Evolutionary conservation across 441 rosid species (phyloP).

Genomic region (Pelargonium exstipulatum): DNA sequence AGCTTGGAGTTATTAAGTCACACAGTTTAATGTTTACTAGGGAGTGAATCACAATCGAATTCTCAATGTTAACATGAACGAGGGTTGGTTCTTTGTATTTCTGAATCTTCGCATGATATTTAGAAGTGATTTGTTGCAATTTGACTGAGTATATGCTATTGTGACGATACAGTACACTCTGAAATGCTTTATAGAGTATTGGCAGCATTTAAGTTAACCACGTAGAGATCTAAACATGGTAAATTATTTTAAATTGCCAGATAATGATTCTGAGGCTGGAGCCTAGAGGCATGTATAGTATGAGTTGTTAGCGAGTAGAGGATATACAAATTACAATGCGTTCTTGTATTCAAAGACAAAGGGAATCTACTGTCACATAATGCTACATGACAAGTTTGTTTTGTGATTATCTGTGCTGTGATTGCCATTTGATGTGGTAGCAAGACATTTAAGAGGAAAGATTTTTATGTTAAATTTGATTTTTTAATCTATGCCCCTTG

Average conservation of each 20-base stretch:
- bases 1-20: neutral
- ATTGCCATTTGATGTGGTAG: neutral
- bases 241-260: too few species aligned
- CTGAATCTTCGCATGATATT: neutral
- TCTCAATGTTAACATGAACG: neutral
- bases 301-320: too few species aligned
- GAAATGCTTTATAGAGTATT: too few species aligned
- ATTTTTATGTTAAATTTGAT: neutral
- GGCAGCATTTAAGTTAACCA: too few species aligned
- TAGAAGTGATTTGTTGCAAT: neutral
- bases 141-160: neutral
- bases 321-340: too few species aligned
- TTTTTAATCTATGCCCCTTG: neutral
- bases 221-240: too few species aligned
- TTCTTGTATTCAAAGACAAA: neutral
- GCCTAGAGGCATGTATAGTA: too few species aligned
- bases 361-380: neutral
- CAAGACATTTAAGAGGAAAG: neutral
- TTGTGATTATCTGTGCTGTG: neutral
- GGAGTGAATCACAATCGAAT: neutral
- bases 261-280: too few species aligned
- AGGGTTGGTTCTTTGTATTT: neutral
- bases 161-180: too few species aligned
- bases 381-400: neutral
- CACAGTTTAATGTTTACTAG: neutral